Evolutionary conservation across 2,329 filamentous ascomycete species (phyloP), one percentile per base, ranked within the genome.

Genomic region (Aphanoascus verrucosus): DNA sequence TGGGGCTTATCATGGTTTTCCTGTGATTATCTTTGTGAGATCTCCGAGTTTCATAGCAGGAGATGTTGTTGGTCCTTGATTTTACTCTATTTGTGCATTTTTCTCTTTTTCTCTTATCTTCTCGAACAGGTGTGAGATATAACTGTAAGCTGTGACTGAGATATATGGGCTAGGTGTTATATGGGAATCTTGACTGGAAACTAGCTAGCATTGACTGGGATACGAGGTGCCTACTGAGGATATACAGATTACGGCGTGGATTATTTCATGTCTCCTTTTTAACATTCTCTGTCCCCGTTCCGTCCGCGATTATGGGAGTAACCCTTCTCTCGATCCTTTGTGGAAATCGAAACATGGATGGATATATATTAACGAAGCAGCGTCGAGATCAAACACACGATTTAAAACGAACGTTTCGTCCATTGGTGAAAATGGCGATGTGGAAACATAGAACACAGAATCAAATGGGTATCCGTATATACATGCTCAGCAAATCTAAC

Each of bases 101-200:
- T 20, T 34, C 47, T 47, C 31, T 42, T 32, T 40, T 19, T 43
- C 41, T 23, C n/a, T 9, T 53, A 41, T 14, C 6, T n/a, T 40
- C 28, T 51, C 23, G 28, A 35, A 35, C 37, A 49, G 15, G 6
- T 35, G 15, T 41, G 51, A 43, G 43, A 23, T 34, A 44, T 31
- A 44, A 12, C 32, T 38, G 11, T 28, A 28, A 28, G 23, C n/a
- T 38, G 15, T 20, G 23, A 19, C n/a, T 44, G 28, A 28, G 19
- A 40, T 41, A 20, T 15, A 53, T 52, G 19, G 28, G 15, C 17
- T 31, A 31, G 50, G 50, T 40, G 50, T 52, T 46, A 46, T 46
- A 46, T 23, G 32, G 31, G 31, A 44, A 28, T n/a, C 23, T 28
- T 28, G 23, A 28, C 23, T 28, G 23, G 40, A n/a, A n/a, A 23